Base-by-base conservation (phyloP, 2,329 filamentous ascomycete genomes). In the Leptographium wingfieldii region DNA sequence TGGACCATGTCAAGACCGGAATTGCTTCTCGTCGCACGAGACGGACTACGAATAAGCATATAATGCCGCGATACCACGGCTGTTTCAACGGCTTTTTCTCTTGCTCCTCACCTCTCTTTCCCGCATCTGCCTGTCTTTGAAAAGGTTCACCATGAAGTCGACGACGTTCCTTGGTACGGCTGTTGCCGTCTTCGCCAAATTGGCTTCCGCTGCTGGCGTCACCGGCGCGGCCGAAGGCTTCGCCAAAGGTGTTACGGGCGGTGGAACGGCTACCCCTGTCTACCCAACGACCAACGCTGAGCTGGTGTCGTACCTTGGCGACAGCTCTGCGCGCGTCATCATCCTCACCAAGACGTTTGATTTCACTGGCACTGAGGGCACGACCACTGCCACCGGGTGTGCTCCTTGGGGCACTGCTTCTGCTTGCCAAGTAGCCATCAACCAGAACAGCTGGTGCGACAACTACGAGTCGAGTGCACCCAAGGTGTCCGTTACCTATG, bases 271-370 rank as follows among this genome's bases (percentile, higher is more conserved):
- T 9, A 56, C 54, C 2, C 54, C 54, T 3, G 54, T 56, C 54
- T 56, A 56, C 35, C 54, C 54, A 12, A 27, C 54, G 35, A 56
- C 54, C 12, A 56, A 40, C 6, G 54, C n/a, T 10, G 35, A 56
- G 54, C 35, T 56, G 54, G 54, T 56, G 35, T 56, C 54, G 54
- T 56, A 56, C 11, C 54, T 56, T 11, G 54, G 54, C 12, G 54
- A 56, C 54, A 56, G 35, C 54, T 56, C 54, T 22, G 54, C 54
- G 35, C 54, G 54, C 11, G 54, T 56, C 35, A 56, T 56, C 14
- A 29, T 56, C 35, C 35, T 56, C n/a, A 56, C 54, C 35, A 56
- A 56, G 54, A 56, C 54, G n/a, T 56, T 56, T 43, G 54, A 56
- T 38, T 56, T 56, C 12, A 56, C 54, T 22, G 22, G n/a, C 54